A percentile compares a stretch with the other conserved stretches of the same genome.
These are phyloP conservation scores for Cyberlindnera samutprakarnensis DNA, from an alignment of 805 yeast species.

Conservation along the genomic window DNA sequence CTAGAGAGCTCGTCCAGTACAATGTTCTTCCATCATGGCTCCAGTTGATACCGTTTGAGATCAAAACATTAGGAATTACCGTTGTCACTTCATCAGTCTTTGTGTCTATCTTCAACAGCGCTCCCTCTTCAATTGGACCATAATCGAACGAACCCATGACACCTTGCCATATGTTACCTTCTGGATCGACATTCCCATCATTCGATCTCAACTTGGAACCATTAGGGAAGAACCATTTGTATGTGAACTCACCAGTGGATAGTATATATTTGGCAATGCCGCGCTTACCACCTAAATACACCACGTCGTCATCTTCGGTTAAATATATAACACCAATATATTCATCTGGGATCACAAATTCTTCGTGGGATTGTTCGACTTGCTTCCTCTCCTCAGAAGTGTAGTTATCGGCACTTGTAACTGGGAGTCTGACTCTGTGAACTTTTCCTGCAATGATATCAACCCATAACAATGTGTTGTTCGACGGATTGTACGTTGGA, in stretches of 20 bases:
- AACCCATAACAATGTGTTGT: conserved; percentile 39
- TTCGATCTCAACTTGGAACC: conserved; percentile 51
- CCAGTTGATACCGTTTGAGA: conserved; percentile 71
- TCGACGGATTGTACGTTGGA: conserved; percentile 50
- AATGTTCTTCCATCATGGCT: conserved; percentile 29
- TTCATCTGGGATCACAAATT: conserved; percentile 31
- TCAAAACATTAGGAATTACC: conserved; percentile 30
- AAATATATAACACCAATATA: conserved; percentile 70
- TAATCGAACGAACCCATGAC: conserved; percentile 58
- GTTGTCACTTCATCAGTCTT: conserved; percentile 22
- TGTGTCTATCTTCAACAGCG: conserved; percentile 35
- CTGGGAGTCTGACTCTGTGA: conserved; percentile 25
- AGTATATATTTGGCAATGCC: conserved; percentile 59
- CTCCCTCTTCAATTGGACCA: conserved; percentile 40
- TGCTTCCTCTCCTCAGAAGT: conserved; percentile 18
- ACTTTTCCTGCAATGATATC: conserved; percentile 31
- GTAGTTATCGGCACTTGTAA: conserved; percentile 19
- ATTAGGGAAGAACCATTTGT: conserved; percentile 29
- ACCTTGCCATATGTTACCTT: conserved; percentile 72
- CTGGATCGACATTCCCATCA: conserved; percentile 75
- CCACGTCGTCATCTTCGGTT: conserved; percentile 40
- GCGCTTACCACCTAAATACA: conserved; percentile 53
- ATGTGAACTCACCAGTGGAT: conserved; percentile 28
- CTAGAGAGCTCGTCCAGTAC: conserved; percentile 48
- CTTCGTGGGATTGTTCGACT: conserved; percentile 27